A percentile compares a stretch with the other conserved stretches of the same genome.
Conservation (phyloP, 805 yeast genomes). For the Candida koratica region DNA sequence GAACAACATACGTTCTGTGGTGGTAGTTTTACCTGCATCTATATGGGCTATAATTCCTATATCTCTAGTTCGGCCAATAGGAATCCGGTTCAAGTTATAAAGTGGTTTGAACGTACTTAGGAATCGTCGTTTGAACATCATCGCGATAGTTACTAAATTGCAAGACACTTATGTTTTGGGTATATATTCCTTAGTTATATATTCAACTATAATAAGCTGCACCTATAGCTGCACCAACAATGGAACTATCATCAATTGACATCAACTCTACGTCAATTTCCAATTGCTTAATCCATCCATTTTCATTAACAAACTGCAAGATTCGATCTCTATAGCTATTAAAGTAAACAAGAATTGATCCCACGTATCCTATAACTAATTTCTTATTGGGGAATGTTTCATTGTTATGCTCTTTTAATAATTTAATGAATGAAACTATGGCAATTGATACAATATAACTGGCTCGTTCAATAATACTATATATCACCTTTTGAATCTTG, state of each 20-base stretch:
- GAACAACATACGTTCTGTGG: constrained; percentile 93
- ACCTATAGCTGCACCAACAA: constrained; percentile 54
- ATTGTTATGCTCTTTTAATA: constrained; percentile 20
- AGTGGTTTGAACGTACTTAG: neutral
- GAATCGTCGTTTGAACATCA: constrained; percentile 1
- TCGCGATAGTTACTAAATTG: constrained; percentile 1
- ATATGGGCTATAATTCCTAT: constrained; percentile 98
- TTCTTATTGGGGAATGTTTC: constrained; percentile 18
- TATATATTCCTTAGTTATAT: no score
- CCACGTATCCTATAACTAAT: constrained; percentile 46
- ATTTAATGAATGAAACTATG: constrained; percentile 35
- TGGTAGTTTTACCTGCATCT: constrained; percentile 98
- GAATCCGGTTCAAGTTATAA: constrained; percentile 23
- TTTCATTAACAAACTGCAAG: constrained; percentile 19
- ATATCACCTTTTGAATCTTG: constrained; percentile 29
- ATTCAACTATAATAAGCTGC: constrained; percentile 42
- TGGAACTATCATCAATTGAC: constrained; percentile 43
- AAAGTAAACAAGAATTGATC: constrained; percentile 48
- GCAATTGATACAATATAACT: constrained; percentile 41
- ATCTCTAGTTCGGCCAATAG: constrained; percentile 54
- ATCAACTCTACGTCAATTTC: constrained; percentile 35
- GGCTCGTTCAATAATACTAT: constrained; percentile 41
- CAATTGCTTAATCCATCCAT: constrained; percentile 21
- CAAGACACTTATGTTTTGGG: no score
- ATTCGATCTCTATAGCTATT: constrained; percentile 32